Percentiles rank a stretch among this genome's conserved stretches.
These are phyloP conservation scores for Mycosphaerella arachidis DNA, from an alignment of 2,329 filamentous ascomycete species.

Conservation along the genomic window DNA sequence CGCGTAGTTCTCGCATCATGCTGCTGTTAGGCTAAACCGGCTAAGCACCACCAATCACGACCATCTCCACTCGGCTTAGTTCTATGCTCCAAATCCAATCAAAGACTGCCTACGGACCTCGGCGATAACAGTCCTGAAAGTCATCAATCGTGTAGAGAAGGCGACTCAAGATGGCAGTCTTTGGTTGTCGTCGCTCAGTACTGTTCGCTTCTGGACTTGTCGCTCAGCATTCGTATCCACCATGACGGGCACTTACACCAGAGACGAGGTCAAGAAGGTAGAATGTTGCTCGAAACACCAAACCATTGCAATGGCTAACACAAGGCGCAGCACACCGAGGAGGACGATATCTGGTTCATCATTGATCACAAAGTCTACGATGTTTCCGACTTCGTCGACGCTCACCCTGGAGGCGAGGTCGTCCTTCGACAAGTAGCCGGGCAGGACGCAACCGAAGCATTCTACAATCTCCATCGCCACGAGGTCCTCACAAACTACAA, in stretches of 20 bases:
- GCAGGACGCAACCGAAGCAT: constrained; percentile 73
- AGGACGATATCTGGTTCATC: constrained; percentile 76
- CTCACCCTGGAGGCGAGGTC: constrained; percentile 75
- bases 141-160: neutral
- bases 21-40: neutral
- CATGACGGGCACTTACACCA: constrained; percentile 24
- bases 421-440: constrained; percentile 78
- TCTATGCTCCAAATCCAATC: neutral
- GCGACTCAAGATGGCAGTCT: neutral
- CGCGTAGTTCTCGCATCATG: too few species aligned
- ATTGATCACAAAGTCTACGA: constrained; percentile 87
- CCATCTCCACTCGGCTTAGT: neutral
- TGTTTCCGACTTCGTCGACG: constrained; percentile 77
- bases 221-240: constrained; percentile 4
- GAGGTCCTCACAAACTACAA: constrained; percentile 81
- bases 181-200: neutral
- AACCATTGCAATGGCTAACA: neutral
- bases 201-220: neutral
- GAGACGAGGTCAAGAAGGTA: constrained; percentile 30
- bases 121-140: neutral
- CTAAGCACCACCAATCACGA: neutral
- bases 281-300: neutral
- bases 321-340: constrained; percentile 59
- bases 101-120: neutral
- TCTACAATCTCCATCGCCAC: constrained; percentile 89